phyloP scores from a whole-genome alignment of 2,329 filamentous ascomycete species.

The Cladosporium sp. region DNA sequence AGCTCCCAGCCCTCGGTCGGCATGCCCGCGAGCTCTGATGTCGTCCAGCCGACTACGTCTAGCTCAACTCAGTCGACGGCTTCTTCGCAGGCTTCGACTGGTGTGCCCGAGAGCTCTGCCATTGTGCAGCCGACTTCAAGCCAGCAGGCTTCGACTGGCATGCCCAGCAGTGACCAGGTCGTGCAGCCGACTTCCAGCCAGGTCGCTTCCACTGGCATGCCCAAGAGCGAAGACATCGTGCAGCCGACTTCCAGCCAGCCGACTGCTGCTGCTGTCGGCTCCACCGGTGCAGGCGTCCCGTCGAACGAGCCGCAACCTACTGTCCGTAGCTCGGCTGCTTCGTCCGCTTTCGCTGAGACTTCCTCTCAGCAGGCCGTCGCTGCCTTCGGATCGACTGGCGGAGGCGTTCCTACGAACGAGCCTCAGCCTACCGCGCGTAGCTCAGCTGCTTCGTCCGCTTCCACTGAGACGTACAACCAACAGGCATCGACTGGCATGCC shows the following conservation, averaged over 20 bases:
- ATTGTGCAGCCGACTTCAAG: neutral
- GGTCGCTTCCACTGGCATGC: neutral
- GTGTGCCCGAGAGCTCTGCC: neutral
- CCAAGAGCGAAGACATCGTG: neutral
- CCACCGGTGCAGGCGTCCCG: neutral
- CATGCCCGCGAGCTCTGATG: neutral
- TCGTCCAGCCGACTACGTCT: neutral
- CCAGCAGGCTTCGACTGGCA: neutral
- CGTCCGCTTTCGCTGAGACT: neutral
- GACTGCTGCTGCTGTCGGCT: neutral
- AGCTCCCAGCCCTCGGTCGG: neutral
- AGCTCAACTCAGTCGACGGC: neutral
- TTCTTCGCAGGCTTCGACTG: neutral
- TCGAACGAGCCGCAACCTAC: neutral
- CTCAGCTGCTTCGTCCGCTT: neutral
- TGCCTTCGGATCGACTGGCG: neutral
- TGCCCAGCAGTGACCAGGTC: neutral
- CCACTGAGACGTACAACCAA: neutral
- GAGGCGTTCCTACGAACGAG: neutral
- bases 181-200: neutral
- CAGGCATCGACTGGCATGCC: too few relatives aligned
- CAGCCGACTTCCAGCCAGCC: neutral
- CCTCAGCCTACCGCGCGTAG: neutral
- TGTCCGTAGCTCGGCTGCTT: neutral
- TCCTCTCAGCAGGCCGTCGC: too few relatives aligned